phyloP scores from a whole-genome alignment of 345 rosid species.

The Microthlaspi erraticum region DNA sequence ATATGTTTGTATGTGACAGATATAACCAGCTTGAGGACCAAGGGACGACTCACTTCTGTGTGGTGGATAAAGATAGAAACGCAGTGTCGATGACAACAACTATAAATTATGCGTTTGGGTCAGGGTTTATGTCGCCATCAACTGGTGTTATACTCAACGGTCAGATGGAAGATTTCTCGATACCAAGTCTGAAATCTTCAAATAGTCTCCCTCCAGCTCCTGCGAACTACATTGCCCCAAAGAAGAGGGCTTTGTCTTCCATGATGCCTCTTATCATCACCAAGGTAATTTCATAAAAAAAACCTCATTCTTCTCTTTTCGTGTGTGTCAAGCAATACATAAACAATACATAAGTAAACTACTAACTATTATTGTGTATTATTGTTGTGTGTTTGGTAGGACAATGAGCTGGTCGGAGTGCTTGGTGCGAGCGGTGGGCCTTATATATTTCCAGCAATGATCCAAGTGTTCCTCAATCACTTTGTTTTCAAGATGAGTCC shows the following conservation, averaged over 20 bases:
- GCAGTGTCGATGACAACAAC: slow-evolving; percentile 89
- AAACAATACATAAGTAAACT: background rate
- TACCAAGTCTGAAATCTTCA: slow-evolving; percentile 59
- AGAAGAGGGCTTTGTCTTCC: slow-evolving; percentile 85
- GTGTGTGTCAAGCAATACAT: background rate
- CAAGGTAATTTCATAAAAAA: slow-evolving; percentile 59
- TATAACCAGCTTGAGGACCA: slow-evolving; percentile 85
- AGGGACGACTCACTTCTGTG: slow-evolving; percentile 83
- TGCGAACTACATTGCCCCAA: slow-evolving; percentile 65
- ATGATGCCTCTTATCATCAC: slow-evolving; percentile 82
- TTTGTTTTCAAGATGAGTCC: slow-evolving; percentile 77
- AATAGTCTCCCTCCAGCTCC: slow-evolving; percentile 84
- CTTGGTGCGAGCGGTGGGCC: slow-evolving; percentile 86
- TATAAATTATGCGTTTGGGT: slow-evolving; percentile 70
- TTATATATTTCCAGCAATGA: slow-evolving; percentile 74
- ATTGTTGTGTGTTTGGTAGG: slow-evolving; percentile 48
- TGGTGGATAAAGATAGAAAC: slow-evolving; percentile 79
- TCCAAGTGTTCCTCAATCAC: slow-evolving; percentile 78
- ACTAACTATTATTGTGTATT: background rate
- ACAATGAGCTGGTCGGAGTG: slow-evolving; percentile 69
- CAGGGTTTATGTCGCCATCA: slow-evolving; percentile 73
- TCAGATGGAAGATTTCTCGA: slow-evolving; percentile 87
- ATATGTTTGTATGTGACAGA: slow-evolving; percentile 46
- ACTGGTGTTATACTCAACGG: slow-evolving; percentile 76
- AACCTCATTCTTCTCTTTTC: background rate